These are phyloP conservation scores for Cladorrhinum samala DNA, from an alignment of 495 filamentous ascomycete species.

Conservation along the genomic window DNA sequence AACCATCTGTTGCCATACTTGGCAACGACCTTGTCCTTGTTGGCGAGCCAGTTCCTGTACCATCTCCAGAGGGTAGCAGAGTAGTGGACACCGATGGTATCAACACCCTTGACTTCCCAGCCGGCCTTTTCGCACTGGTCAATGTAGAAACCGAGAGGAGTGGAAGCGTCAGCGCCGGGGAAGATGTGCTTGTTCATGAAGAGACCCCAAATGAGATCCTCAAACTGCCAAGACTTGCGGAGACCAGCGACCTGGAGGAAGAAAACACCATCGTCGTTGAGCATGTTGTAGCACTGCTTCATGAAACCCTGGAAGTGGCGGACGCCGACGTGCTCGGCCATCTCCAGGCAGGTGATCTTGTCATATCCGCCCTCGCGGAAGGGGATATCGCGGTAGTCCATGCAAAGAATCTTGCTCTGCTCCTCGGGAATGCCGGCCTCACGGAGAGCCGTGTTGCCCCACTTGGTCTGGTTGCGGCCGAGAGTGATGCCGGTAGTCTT, in stretches of 20 bases:
- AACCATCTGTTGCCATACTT: slow-evolving; percentile 97
- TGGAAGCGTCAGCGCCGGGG: slow-evolving; percentile 80
- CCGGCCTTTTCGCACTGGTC: slow-evolving; percentile 66
- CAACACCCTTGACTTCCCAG: slow-evolving; percentile 69
- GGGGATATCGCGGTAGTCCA: slow-evolving; percentile 80
- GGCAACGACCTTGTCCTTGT: slow-evolving; percentile 86
- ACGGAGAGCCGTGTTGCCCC: slow-evolving; percentile 71
- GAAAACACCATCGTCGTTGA: slow-evolving; percentile 78
- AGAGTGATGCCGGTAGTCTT: slow-evolving; percentile 74
- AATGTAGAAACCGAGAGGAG: slow-evolving; percentile 68
- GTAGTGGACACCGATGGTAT: slow-evolving; percentile 95
- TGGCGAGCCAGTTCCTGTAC: slow-evolving; percentile 98
- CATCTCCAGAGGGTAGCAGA: slow-evolving; percentile 95
- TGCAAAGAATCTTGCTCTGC: slow-evolving; percentile 71
- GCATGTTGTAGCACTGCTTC: slow-evolving; percentile 73
- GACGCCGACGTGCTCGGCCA: slow-evolving; percentile 87
- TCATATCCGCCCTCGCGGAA: slow-evolving; percentile 62
- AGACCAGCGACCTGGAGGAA: slow-evolving; percentile 81
- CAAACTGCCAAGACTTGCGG: slow-evolving; percentile 79
- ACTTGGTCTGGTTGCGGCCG: slow-evolving; percentile 76
- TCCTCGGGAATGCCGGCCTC: slow-evolving; percentile 60
- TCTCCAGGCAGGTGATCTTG: slow-evolving; percentile 85
- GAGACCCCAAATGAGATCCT: slow-evolving; percentile 80
- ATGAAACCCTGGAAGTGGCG: slow-evolving; percentile 63
- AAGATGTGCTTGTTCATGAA: slow-evolving; percentile 95